These are phyloP conservation scores for Metschnikowia hibisci DNA, from an alignment of 805 yeast species.

Conservation along the genomic window DNA sequence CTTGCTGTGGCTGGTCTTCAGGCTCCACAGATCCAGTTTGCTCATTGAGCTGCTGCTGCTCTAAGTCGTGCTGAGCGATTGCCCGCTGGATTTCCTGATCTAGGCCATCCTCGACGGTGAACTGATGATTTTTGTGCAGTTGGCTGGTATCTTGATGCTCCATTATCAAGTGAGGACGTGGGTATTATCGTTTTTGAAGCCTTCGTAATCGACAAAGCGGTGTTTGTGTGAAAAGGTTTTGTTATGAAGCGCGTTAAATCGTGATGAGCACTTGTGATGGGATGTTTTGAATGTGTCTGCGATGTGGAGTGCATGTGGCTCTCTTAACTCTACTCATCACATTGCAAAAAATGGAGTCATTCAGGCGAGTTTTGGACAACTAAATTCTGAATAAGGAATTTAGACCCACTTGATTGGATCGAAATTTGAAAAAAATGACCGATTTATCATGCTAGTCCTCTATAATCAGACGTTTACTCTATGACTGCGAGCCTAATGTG, in stretches of 20 bases:
- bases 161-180: background rate
- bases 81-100: conserved; percentile 21
- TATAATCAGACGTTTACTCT: no score
- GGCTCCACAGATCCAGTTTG: conserved; percentile 1
- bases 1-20: background rate
- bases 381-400: no score
- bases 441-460: no score
- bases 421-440: no score
- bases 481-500: no score
- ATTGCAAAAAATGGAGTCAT: no score
- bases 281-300: conserved; percentile 3
- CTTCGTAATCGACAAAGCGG: no score
- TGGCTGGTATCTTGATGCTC: conserved; percentile 1
- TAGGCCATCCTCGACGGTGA: conserved; percentile 18
- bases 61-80: conserved; percentile 21
- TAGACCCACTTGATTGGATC: no score
- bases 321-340: background rate
- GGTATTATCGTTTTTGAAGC: no score
- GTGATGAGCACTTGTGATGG: background rate
- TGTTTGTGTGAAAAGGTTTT: background rate
- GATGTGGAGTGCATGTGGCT: background rate
- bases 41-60: conserved; percentile 14
- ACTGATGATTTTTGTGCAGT: conserved; percentile 10
- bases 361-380: no score
- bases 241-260: background rate